These are phyloP conservation scores for Ascoidea rubescens DNA, from an alignment of 805 yeast genomes.

Conservation along the genomic window DNA sequence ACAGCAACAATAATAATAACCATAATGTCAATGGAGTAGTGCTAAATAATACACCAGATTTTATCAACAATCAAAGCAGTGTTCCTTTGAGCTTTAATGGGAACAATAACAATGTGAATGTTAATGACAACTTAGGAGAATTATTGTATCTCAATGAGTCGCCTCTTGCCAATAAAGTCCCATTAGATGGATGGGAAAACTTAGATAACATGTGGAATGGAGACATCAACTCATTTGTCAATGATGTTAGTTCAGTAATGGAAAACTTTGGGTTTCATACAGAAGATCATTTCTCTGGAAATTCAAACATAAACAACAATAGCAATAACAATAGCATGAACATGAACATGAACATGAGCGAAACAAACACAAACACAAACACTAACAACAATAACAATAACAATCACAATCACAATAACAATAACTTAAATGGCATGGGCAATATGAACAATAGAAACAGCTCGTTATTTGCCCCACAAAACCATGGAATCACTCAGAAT, in stretches of 20 bases:
- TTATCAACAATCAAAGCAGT: neutral
- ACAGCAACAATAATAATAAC: too few species aligned
- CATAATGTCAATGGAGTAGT: neutral
- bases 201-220: constrained; percentile 23
- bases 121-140: neutral
- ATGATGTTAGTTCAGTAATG: constrained; percentile 81
- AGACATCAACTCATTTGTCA: constrained; percentile 39
- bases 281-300: constrained; percentile 12
- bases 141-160: neutral
- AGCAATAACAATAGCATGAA: neutral
- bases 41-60: neutral
- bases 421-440: neutral
- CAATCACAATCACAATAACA: neutral
- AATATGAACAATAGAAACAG: neutral
- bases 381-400: too few species aligned
- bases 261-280: constrained; percentile 85
- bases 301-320: neutral
- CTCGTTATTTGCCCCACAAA: neutral
- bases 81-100: neutral
- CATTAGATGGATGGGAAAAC: neutral
- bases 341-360: neutral
- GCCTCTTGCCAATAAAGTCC: neutral
- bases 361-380: neutral
- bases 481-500: too few species aligned
- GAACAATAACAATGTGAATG: neutral